Conservation (phyloP, 1,139 yeast genomes). For the Suhomyces anneliseae region DNA sequence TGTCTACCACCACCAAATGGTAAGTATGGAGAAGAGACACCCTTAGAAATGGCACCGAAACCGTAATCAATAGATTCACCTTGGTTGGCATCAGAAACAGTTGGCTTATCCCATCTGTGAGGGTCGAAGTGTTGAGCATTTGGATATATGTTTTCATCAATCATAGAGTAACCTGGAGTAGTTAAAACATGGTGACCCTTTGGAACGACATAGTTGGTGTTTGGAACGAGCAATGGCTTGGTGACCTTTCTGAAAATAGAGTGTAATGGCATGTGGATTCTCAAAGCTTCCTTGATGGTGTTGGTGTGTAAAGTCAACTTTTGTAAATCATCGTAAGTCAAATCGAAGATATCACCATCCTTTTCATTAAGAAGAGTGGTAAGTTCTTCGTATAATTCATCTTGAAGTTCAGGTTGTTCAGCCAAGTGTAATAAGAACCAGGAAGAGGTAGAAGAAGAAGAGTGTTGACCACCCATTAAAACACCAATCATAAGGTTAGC, state of each 20-base stretch:
- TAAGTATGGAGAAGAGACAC: slow-evolving; percentile 91
- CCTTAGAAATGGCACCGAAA: slow-evolving; percentile 93
- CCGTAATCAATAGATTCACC: slow-evolving; percentile 81
- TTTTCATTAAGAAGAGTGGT: slow-evolving; percentile 51
- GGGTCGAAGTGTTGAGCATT: slow-evolving; percentile 72
- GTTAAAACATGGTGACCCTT: slow-evolving; percentile 86
- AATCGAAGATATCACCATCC: slow-evolving; percentile 47
- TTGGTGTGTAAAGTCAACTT: slow-evolving; percentile 79
- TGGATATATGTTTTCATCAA: slow-evolving; percentile 75
- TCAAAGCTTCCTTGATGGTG: slow-evolving; percentile 85
- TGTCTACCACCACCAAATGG: slow-evolving; percentile 99
- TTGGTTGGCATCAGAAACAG: slow-evolving; percentile 7
- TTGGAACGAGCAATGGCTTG: slow-evolving; percentile 77
- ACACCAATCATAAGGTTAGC: slow-evolving; percentile 93
- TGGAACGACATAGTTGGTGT: slow-evolving; percentile 80
- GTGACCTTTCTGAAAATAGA: slow-evolving; percentile 91
- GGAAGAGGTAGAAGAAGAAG: slow-evolving; percentile 93
- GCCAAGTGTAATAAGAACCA: slow-evolving; percentile 93
- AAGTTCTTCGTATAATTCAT: slow-evolving; percentile 75
- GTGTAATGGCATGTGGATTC: slow-evolving; percentile 95
- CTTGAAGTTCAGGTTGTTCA: slow-evolving; percentile 79
- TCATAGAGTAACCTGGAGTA: slow-evolving; percentile 90
- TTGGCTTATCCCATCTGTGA: slow-evolving; percentile 73
- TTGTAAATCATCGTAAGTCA: slow-evolving; percentile 80
- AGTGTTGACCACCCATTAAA: slow-evolving; percentile 99